Conservation (phyloP, 2,329 filamentous ascomycete genomes). For the Rutstroemia sydowiana region DNA sequence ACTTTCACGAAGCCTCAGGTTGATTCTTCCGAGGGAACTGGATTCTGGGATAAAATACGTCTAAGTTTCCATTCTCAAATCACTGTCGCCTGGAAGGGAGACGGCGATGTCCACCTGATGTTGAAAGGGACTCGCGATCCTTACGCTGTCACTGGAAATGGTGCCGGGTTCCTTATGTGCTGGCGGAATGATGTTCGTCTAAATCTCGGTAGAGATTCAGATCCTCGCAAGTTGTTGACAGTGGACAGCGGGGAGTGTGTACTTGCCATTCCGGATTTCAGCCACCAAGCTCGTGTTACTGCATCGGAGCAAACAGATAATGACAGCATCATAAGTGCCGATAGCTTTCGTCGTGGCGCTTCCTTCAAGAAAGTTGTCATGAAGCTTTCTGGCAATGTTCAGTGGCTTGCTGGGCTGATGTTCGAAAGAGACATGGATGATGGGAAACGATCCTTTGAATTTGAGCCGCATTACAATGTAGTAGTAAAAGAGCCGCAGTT, state of each 20-base stretch:
- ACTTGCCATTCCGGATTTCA: conserved; percentile 88
- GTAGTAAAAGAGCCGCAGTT: conserved; percentile 74
- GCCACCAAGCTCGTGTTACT: conserved; percentile 65
- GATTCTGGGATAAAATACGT: conserved; percentile 98
- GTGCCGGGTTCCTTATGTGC: conserved; percentile 95
- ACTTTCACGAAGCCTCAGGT: conserved; percentile 94
- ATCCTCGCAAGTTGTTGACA: conserved; percentile 89
- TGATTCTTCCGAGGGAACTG: conserved; percentile 86
- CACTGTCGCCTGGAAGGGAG: conserved; percentile 84
- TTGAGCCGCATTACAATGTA: conserved; percentile 88
- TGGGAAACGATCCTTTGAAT: conserved; percentile 73
- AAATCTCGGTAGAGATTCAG: conserved; percentile 75
- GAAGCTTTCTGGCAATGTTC: conserved; percentile 95
- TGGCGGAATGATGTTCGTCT: conserved; percentile 92
- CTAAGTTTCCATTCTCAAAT: conserved; percentile 90
- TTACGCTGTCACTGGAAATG: conserved; percentile 85
- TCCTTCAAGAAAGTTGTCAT: conserved; percentile 97
- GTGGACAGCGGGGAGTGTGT: conserved; percentile 95
- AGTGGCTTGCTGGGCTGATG: conserved; percentile 83
- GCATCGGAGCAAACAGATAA: conserved; percentile 45
- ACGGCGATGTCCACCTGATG: conserved; percentile 89
- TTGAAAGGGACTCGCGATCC: conserved; percentile 90
- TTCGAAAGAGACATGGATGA: conserved; percentile 77
- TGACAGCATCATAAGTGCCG: conserved; percentile 47
- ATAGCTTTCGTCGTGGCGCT: conserved; percentile 64